Evolutionary conservation across 225 moss, liverwort and hornwort genomes (phyloP).

Genomic region (Rhytidiadelphus loreus): DNA sequence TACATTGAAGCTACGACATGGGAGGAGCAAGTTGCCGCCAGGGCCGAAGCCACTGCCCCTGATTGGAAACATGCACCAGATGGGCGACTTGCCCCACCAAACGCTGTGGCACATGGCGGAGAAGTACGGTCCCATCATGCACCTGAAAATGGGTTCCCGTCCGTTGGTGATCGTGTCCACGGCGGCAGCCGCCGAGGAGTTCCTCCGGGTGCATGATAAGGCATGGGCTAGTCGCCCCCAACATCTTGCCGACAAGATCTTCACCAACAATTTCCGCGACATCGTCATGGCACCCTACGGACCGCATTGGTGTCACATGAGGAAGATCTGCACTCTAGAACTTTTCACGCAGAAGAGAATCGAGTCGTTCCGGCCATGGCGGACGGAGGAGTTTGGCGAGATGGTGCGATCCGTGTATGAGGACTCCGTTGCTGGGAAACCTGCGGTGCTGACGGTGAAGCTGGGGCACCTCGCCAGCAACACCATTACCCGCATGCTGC

Average conservation of each 20-base stretch:
- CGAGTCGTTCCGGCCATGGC: not conserved
- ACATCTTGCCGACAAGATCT: not conserved
- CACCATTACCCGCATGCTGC: constrained; percentile 49
- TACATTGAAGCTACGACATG: not conserved
- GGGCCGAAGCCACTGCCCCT: constrained; percentile 19
- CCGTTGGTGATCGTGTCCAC: constrained; percentile 20
- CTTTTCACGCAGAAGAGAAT: constrained; percentile 30
- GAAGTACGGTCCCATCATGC: constrained; percentile 25
- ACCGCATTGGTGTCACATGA: constrained; percentile 33
- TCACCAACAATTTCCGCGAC: constrained; percentile 6
- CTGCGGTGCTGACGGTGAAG: constrained; percentile 10
- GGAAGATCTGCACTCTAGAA: constrained; percentile 34
- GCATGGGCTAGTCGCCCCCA: constrained; percentile 17
- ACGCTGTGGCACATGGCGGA: constrained; percentile 10
- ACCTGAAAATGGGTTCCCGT: constrained; percentile 16
- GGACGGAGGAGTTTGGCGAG: not conserved
- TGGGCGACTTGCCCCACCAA: not conserved
- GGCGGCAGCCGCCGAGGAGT: constrained; percentile 18
- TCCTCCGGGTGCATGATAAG: constrained; percentile 31
- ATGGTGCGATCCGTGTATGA: constrained; percentile 14
- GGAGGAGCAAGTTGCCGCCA: constrained; percentile 6
- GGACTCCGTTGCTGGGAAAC: constrained; percentile 10
- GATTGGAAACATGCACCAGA: constrained; percentile 34
- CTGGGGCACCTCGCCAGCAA: constrained; percentile 42
- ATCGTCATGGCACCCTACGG: constrained; percentile 23